A percentile compares a stretch with the other conserved stretches of the same genome.
phyloP scores from a whole-genome alignment of 306 rosid genomes.

The Luffa aegyptiaca region DNA sequence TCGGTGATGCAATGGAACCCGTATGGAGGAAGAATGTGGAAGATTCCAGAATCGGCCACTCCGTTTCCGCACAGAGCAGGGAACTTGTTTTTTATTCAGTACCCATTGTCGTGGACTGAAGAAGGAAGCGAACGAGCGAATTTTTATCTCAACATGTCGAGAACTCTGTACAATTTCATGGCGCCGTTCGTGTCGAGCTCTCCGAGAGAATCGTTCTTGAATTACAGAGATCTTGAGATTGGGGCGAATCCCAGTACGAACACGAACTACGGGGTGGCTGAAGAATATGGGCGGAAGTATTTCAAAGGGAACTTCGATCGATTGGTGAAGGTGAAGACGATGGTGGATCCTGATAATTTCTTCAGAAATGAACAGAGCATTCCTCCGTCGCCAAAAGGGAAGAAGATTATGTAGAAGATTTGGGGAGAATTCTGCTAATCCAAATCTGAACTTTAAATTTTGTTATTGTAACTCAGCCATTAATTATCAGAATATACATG shows the following conservation, averaged over 20 bases:
- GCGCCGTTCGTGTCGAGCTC: conserved; percentile 45
- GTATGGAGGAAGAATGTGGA: conserved; percentile 55
- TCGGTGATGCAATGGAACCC: conserved; percentile 41
- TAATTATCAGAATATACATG: too few species aligned
- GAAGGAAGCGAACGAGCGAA: conserved; percentile 5
- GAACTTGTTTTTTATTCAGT: conserved; percentile 46
- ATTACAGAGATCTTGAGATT: conserved; percentile 58
- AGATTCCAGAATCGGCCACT: conserved; percentile 31
- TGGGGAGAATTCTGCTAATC: too few species aligned
- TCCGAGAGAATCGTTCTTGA: conserved; percentile 62
- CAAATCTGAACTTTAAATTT: too few species aligned
- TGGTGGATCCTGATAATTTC: conserved; percentile 20
- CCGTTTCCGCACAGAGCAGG: conserved; percentile 74
- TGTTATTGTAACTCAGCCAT: too few species aligned
- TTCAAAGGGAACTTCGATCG: conserved; percentile 14
- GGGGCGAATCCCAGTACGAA: conserved; percentile 30
- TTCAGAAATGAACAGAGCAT: conserved; percentile 21
- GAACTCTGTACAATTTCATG: conserved; percentile 45
- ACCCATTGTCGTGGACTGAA: conserved; percentile 31
- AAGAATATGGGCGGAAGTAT: conserved; percentile 20
- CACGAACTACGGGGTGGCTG: conserved; percentile 15
- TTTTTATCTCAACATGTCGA: conserved; percentile 36
- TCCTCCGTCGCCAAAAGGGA: background rate
- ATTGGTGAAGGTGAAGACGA: conserved; percentile 8
- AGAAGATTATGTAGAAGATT: background rate